Evolutionary conservation across 805 yeast genomes (phyloP).

Genomic region (Candida vaughaniae): DNA sequence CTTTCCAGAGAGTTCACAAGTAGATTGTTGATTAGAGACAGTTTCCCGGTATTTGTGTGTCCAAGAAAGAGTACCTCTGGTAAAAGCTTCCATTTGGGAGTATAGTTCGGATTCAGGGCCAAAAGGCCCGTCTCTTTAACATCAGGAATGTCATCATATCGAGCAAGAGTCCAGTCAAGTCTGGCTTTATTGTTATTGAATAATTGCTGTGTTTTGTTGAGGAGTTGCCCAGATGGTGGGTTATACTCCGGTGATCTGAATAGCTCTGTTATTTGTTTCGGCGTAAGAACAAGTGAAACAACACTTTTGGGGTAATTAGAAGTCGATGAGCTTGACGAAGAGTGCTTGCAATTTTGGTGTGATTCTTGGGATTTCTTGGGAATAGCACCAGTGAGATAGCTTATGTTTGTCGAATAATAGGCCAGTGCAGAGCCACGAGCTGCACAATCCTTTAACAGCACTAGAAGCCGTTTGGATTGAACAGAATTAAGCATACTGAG

Average conservation of each 20-base stretch:
- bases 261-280: conserved; percentile 19
- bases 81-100: conserved; percentile 21
- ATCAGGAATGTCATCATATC: conserved; percentile 59
- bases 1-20: conserved; percentile 32
- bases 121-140: conserved; percentile 28
- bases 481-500: too few species aligned
- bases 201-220: conserved; percentile 24
- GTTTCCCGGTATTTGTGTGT: conserved; percentile 84
- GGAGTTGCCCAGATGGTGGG: conserved; percentile 7
- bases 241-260: conserved; percentile 19
- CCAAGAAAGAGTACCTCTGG: conserved; percentile 83
- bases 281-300: conserved; percentile 17
- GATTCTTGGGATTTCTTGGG: background rate
- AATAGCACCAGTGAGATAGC: background rate
- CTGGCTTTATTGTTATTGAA: conserved; percentile 47
- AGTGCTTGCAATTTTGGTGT: background rate
- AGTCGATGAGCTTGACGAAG: too few species aligned
- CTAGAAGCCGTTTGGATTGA: too few species aligned
- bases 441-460: too few species aligned
- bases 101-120: conserved; percentile 6
- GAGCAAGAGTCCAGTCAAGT: conserved; percentile 61
- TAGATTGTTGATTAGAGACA: conserved; percentile 67
- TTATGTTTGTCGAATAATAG: too few species aligned
- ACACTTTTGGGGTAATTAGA: conserved; percentile 6
- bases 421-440: too few species aligned